Percentiles rank a stretch among this genome's conserved stretches.
phyloP scores from a whole-genome alignment of 2,329 filamentous ascomycete genomes.

The Knoxdaviesia proteae region DNA sequence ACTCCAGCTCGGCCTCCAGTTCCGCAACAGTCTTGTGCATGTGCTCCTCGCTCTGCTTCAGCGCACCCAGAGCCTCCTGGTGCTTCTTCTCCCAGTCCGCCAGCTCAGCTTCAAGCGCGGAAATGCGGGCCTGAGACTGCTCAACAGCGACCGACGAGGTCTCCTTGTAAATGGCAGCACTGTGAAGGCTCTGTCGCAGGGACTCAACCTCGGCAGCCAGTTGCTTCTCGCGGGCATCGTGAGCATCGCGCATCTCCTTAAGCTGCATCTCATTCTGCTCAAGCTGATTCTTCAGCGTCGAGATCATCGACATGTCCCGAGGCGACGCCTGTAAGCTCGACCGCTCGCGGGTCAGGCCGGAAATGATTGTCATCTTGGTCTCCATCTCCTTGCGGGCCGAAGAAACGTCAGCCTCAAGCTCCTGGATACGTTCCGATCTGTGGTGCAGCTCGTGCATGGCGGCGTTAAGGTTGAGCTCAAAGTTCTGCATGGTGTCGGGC shows the following conservation, averaged over 20 bases:
- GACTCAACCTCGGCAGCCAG: constrained; percentile 17
- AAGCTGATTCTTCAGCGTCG: constrained; percentile 70
- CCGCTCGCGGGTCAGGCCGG: constrained; percentile 77
- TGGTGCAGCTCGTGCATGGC: constrained; percentile 82
- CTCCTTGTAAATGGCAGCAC: constrained; percentile 1
- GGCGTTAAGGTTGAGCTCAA: constrained; percentile 76
- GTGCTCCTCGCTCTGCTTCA: constrained; percentile 51
- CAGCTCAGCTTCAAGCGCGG: constrained; percentile 50
- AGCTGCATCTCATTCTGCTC: constrained; percentile 72
- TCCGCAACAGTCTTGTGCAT: constrained; percentile 53
- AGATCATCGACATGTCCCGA: constrained; percentile 80
- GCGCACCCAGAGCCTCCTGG: constrained; percentile 43
- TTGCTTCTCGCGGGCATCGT: constrained; percentile 55
- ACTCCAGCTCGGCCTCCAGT: constrained; percentile 39
- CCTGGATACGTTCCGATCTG: constrained; percentile 73
- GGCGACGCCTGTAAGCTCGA: constrained; percentile 70
- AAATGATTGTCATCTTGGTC: constrained; percentile 86
- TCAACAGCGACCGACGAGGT: background rate
- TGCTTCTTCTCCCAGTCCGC: constrained; percentile 60
- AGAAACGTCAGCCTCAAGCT: constrained; percentile 67
- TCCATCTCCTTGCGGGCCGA: constrained; percentile 91
- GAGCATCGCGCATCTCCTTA: constrained; percentile 46
- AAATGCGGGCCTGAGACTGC: constrained; percentile 17
- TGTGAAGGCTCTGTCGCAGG: background rate
- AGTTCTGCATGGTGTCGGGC: constrained; percentile 74